These are phyloP conservation scores for Coix lacrymajobi DNA, from an alignment of 176 grass and related monocot species.

Conservation along the genomic window DNA sequence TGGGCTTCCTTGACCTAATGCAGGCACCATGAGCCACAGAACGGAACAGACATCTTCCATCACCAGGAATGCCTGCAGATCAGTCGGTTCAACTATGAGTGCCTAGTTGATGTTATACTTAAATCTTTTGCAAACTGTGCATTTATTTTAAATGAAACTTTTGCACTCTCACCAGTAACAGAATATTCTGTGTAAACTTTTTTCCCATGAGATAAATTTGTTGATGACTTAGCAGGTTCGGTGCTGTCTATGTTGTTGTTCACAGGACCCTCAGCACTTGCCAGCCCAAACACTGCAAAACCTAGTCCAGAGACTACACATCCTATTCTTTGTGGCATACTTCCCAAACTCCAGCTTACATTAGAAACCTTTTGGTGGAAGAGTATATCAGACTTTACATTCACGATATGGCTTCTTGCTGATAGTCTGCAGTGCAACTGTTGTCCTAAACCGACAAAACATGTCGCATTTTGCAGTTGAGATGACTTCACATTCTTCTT, in stretches of 20 bases:
- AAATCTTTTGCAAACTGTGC: neutral
- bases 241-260: constrained; percentile 25
- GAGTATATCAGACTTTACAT: constrained; percentile 33
- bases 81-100: neutral
- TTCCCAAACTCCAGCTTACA: constrained; percentile 36
- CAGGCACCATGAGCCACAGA: constrained; percentile 80
- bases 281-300: constrained; percentile 47
- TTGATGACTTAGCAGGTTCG: constrained; percentile 10
- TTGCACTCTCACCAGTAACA: constrained; percentile 44
- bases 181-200: constrained; percentile 83
- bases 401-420: constrained; percentile 30
- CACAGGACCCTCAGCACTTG: constrained; percentile 41
- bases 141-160: neutral
- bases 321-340: constrained; percentile 31
- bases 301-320: constrained; percentile 32
- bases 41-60: constrained; percentile 81
- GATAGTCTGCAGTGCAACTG: constrained; percentile 12
- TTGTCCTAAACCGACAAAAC: constrained; percentile 25
- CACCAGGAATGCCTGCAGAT: constrained; percentile 73
- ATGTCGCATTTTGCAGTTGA: constrained; percentile 19
- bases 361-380: constrained; percentile 6
- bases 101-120: neutral
- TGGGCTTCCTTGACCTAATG: constrained; percentile 37
- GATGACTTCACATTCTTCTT: constrained; percentile 20
- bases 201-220: constrained; percentile 55